phyloP scores from a whole-genome alignment of 1,139 yeast genomes.

The Lodderomyces oxycetoniae region DNA sequence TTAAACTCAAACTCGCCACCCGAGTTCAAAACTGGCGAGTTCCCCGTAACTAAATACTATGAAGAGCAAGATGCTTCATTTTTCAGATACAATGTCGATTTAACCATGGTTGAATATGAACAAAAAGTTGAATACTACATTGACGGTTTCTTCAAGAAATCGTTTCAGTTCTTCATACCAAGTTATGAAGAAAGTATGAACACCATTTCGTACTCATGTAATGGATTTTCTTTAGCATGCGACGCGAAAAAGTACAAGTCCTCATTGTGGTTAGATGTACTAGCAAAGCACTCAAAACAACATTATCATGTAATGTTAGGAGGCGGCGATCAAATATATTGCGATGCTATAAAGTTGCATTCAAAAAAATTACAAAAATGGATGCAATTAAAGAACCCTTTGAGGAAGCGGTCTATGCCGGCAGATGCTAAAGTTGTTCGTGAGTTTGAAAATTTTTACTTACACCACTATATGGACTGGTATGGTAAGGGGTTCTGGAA shows the following conservation, averaged over 20 bases:
- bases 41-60: conserved; percentile 41
- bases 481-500: conserved; percentile 85
- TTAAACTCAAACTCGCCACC: conserved; percentile 2
- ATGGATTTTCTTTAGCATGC: conserved; percentile 81
- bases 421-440: conserved; percentile 43
- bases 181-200: conserved; percentile 63
- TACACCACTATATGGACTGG: conserved; percentile 77
- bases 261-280: conserved; percentile 81
- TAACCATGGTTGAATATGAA: conserved; percentile 44
- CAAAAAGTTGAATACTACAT: conserved; percentile 60
- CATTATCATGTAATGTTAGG: conserved; percentile 95
- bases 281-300: conserved; percentile 52
- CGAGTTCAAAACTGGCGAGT: conserved; percentile 33
- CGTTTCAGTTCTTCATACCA: conserved; percentile 56
- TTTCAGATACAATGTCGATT: conserved; percentile 56
- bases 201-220: conserved; percentile 78
- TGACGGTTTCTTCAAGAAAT: conserved; percentile 37
- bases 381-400: conserved; percentile 50
- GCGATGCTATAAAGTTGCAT: conserved; percentile 69
- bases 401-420: conserved; percentile 32
- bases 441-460: conserved; percentile 62
- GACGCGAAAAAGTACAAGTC: conserved; percentile 65
- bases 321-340: conserved; percentile 94
- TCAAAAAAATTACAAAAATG: conserved; percentile 56
- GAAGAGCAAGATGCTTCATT: conserved; percentile 45